Percentiles rank a stretch among this genome's conserved stretches.
These are phyloP conservation scores for Xanthoconium purpureum DNA, from an alignment of 768 basidiomycete species.

Conservation along the genomic window DNA sequence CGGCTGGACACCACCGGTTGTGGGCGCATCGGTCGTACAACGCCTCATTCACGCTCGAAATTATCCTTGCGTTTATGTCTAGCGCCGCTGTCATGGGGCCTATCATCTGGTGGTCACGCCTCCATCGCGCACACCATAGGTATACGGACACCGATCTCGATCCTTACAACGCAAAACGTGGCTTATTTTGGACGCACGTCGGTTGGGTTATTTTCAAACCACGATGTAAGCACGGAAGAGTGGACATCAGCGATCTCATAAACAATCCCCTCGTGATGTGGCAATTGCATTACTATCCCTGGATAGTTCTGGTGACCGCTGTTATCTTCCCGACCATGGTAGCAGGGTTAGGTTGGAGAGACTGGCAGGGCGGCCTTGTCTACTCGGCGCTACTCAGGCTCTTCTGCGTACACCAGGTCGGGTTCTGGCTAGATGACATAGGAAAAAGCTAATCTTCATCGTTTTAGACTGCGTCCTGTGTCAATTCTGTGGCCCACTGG, in stretches of 20 bases:
- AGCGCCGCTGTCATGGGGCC: neutral
- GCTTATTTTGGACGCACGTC: neutral
- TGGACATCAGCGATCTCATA: slow-evolving; percentile 2
- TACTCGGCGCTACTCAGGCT: slow-evolving; percentile 1
- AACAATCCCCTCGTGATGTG: slow-evolving; percentile 1
- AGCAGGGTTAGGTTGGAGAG: slow-evolving; percentile 3
- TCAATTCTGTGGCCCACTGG: slow-evolving; percentile 1
- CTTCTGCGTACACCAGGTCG: slow-evolving; percentile 1
- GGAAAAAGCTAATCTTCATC: neutral
- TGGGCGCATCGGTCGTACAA: slow-evolving; percentile 3
- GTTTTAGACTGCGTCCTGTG: neutral
- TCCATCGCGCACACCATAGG: slow-evolving; percentile 4
- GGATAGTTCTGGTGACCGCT: neutral
- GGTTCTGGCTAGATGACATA: neutral
- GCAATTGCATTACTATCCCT: slow-evolving; percentile 2
- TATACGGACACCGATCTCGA: slow-evolving; percentile 9
- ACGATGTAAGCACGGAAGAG: neutral
- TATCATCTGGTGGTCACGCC: neutral
- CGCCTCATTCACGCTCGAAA: neutral
- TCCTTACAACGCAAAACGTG: neutral
- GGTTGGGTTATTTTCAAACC: slow-evolving; percentile 3
- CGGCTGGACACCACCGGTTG: slow-evolving; percentile 1
- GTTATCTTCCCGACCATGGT: neutral
- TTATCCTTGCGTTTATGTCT: neutral
- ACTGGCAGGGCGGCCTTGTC: slow-evolving; percentile 5